phyloP scores from a whole-genome alignment of 2,329 filamentous ascomycete genomes.

The Colletotrichum sp. region DNA sequence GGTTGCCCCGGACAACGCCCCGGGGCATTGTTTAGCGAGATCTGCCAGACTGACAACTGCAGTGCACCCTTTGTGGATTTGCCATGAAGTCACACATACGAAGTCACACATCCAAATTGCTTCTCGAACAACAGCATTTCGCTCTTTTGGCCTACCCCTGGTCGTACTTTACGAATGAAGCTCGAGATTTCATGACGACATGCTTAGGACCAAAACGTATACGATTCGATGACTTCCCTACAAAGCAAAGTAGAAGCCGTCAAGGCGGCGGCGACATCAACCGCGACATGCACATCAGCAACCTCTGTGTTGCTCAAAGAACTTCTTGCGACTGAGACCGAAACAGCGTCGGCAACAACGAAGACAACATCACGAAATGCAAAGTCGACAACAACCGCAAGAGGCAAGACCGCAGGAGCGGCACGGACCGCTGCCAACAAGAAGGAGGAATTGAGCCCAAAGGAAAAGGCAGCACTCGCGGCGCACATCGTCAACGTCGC shows the following conservation, averaged over 20 bases:
- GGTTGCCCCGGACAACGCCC: constrained; percentile 18
- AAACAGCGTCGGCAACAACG: not conserved
- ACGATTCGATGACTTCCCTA: constrained; percentile 45
- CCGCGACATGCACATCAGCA: constrained; percentile 57
- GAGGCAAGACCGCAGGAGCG: constrained; percentile 28
- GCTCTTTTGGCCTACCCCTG: not conserved
- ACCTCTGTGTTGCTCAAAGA: constrained; percentile 54
- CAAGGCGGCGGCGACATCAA: constrained; percentile 58
- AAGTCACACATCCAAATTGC: constrained; percentile 9
- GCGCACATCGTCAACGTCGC: constrained; percentile 76
- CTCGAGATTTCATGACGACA: constrained; percentile 31
- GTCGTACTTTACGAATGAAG: not conserved
- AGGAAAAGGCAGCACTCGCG: constrained; percentile 70
- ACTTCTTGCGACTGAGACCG: constrained; percentile 42
- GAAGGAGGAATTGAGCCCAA: constrained; percentile 51
- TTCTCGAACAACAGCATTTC: constrained; percentile 15
- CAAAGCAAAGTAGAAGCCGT: constrained; percentile 52
- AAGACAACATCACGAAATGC: constrained; percentile 27
- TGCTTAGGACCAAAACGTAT: constrained; percentile 29
- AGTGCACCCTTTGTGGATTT: not conserved
- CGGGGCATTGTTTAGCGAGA: constrained; percentile 22
- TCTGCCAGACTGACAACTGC: constrained; percentile 19
- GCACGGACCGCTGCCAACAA: constrained; percentile 36
- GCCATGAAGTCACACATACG: constrained; percentile 6
- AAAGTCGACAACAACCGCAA: constrained; percentile 29